Percentiles rank a stretch among this genome's conserved stretches.
Conservation (phyloP, 345 rosid species). For the Lenwebbia sp. region DNA sequence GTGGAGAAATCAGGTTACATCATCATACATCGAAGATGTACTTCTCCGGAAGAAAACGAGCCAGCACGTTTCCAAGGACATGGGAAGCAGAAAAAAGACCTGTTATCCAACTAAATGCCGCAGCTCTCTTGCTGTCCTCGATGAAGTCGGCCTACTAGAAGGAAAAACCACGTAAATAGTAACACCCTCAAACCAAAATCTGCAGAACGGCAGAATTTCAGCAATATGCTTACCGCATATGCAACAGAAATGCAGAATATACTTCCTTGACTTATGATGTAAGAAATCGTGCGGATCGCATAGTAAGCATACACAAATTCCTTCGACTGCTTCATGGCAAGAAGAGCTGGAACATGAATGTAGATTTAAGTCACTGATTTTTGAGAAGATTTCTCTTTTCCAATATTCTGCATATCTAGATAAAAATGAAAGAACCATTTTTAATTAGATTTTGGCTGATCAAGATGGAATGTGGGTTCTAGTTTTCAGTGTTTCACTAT, state of each 20-base stretch:
- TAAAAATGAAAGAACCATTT: not conserved
- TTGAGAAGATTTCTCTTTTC: not conserved
- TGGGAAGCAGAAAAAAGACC: constrained; percentile 47
- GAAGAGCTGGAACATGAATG: constrained; percentile 23
- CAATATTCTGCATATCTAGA: not conserved
- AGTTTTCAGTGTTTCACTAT: not conserved
- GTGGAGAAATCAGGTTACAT: not conserved
- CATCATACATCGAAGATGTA: constrained; percentile 29
- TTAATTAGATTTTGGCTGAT: not conserved
- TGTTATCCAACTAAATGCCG: constrained; percentile 48
- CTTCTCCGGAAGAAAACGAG: constrained; percentile 41
- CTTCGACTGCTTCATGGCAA: constrained; percentile 25
- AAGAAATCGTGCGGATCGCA: constrained; percentile 40
- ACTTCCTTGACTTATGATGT: constrained; percentile 48
- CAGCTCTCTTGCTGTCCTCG: constrained; percentile 27
- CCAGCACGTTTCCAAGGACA: constrained; percentile 33
- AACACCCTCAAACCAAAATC: not conserved
- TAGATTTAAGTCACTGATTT: not conserved
- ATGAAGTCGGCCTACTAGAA: constrained; percentile 38
- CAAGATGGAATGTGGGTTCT: not conserved
- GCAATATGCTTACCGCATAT: constrained; percentile 26
- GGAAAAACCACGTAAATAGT: constrained; percentile 1
- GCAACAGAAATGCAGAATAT: constrained; percentile 47
- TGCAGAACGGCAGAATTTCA: not conserved
- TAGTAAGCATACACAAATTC: constrained; percentile 41